Evolutionary conservation across 2,329 filamentous ascomycete genomes (phyloP), one percentile per base, ranked within the genome.

Genomic region (Cyphellophora attinorum): DNA sequence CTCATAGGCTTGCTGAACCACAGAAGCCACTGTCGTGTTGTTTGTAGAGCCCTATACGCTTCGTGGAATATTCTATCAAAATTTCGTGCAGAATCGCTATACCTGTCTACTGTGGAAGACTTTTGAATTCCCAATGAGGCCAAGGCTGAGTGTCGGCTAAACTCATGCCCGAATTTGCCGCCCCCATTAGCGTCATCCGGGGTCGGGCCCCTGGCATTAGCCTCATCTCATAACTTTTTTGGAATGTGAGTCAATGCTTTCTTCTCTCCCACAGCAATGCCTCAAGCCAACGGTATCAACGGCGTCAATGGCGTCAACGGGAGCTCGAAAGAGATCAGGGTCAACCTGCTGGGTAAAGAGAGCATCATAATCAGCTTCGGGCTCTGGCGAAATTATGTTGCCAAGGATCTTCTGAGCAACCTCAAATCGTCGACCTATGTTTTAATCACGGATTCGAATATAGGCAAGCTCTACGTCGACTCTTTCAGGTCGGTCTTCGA

Each of bases 381-480:
- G 46, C 74, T 98, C 37, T 95, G 88, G 85, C 74, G 80, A 44
- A 72, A 72, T 54, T 91, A 83, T 56, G 79, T 96, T 44, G 77
- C 79, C 34, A 64, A 78, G 48, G 89, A 98, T 60, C 71, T 98
- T 37, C 68, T 96, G 43, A 62, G 71, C 36, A 83, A 81, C 55
- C 68, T 91, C 41, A 61, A 73, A 33, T 91, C 88, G 13, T 93
- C 86, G 12, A 96, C 89, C 41, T 98, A 96, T 58, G 81, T 96
- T 39, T 79, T 98, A 42, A 84, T 98, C 52, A 96, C 91, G 59
- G 91, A 98, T 62, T 93, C 88, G 29, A 96, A 96, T 56, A 75
- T 98, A 42, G 75, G 74, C 42, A 71, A 79, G 14, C 72, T 79
- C 50, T 96, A 96, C 59, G 79, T 86, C 1, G 76, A 84, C n/a